Evolutionary conservation across 2,329 filamentous ascomycete species (phyloP).

Genomic region (Fusarium sterilihyphosum): DNA sequence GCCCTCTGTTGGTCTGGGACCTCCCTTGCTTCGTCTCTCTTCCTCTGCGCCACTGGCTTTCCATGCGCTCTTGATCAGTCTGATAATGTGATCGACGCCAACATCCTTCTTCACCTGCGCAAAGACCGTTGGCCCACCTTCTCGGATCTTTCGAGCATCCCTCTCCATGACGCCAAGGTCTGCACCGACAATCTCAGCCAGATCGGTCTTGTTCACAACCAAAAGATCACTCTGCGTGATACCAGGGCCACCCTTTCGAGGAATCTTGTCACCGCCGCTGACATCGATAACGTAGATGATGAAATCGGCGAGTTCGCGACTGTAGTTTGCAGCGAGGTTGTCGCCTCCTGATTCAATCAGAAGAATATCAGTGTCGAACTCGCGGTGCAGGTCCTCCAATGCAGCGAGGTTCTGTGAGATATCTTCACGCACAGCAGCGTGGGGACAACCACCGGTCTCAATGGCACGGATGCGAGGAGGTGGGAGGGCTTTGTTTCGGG

Average conservation of each 20-base stretch:
- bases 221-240: conserved; percentile 96
- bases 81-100: conserved; percentile 86
- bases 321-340: conserved; percentile 97
- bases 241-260: conserved; percentile 92
- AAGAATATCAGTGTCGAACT: conserved; percentile 83
- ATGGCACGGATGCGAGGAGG: conserved; percentile 90
- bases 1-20: conserved; percentile 66
- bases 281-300: conserved; percentile 99
- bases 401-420: conserved; percentile 94
- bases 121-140: conserved; percentile 95
- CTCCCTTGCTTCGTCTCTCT: conserved; percentile 62
- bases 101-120: conserved; percentile 95
- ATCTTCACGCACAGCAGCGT: conserved; percentile 97
- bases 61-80: conserved; percentile 91
- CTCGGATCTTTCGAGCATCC: conserved; percentile 92
- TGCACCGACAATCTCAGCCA: conserved; percentile 89
- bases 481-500: conserved; percentile 83
- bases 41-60: conserved; percentile 84
- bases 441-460: conserved; percentile 96
- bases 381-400: conserved; percentile 84
- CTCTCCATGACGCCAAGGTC: conserved; percentile 94
- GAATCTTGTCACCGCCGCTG: conserved; percentile 94
- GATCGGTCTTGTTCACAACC: conserved; percentile 96
- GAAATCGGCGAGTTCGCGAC: conserved; percentile 91
- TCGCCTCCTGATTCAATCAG: conserved; percentile 97